Percentiles rank a stretch among this genome's conserved stretches.
These are phyloP conservation scores for Colletotrichum liriopes DNA, from an alignment of 2,329 filamentous ascomycete genomes.

Conservation along the genomic window DNA sequence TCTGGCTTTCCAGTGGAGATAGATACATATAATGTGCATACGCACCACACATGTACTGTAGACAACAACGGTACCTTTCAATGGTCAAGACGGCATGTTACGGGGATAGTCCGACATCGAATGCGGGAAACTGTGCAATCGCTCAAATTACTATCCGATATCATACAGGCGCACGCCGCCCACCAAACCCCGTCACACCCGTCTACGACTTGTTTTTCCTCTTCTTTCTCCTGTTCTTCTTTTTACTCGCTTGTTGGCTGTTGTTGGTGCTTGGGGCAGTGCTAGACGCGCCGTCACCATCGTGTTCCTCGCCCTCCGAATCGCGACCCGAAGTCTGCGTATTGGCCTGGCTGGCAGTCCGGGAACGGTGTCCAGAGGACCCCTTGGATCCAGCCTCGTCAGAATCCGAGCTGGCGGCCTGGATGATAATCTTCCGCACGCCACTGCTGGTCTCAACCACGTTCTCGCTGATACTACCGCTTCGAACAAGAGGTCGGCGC, in stretches of 20 bases:
- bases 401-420: slow-evolving; percentile 43
- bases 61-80: not conserved
- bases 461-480: slow-evolving; percentile 45
- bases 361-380: slow-evolving; percentile 36
- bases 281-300: slow-evolving; percentile 33
- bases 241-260: slow-evolving; percentile 48
- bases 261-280: slow-evolving; percentile 33
- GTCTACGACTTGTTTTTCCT: slow-evolving; percentile 53
- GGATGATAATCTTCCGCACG: slow-evolving; percentile 44
- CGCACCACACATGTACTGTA: not conserved
- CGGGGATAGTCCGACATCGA: not conserved
- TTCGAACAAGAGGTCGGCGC: slow-evolving; percentile 42
- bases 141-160: slow-evolving; percentile 35
- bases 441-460: slow-evolving; percentile 43
- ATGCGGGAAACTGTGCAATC: not conserved
- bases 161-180: slow-evolving; percentile 27
- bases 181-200: not conserved
- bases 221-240: slow-evolving; percentile 58
- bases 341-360: slow-evolving; percentile 31
- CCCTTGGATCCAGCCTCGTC: slow-evolving; percentile 41
- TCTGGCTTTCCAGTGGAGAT: no score
- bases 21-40: not conserved
- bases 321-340: slow-evolving; percentile 16
- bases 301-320: slow-evolving; percentile 32
- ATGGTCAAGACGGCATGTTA: no score